A percentile compares a stretch with the other conserved stretches of the same genome.
phyloP scores from a whole-genome alignment of 257 asterid genomes.

The Lycium barbarum region DNA sequence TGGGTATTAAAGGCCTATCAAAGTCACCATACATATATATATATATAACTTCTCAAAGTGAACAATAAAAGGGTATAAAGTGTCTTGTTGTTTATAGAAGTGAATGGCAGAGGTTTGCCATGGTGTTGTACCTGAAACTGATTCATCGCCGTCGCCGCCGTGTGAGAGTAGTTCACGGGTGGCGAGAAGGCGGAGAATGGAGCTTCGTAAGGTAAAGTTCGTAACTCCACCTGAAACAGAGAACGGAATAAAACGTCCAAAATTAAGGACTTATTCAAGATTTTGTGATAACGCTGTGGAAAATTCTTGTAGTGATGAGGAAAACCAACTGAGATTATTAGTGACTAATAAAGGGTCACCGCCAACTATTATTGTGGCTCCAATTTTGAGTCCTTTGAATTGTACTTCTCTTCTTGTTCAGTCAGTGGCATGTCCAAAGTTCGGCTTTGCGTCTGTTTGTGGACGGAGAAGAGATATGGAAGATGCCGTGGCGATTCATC shows the following conservation, averaged over 20 bases:
- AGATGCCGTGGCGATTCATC: conserved; percentile 73
- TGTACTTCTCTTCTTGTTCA: background rate
- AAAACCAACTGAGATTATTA: background rate
- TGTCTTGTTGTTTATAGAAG: background rate
- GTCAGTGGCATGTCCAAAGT: conserved; percentile 44
- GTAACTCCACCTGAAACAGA: background rate
- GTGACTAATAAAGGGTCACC: background rate
- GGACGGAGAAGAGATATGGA: conserved; percentile 86
- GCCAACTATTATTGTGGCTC: conserved; percentile 30
- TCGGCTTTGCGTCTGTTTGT: conserved; percentile 65
- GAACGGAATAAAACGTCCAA: conserved; percentile 45
- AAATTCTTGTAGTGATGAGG: conserved; percentile 15
- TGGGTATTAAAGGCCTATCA: background rate
- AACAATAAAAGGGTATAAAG: background rate
- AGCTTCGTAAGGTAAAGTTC: conserved; percentile 47
- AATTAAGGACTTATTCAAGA: conserved; percentile 37
- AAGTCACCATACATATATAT: too few relatives aligned
- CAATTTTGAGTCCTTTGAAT: conserved; percentile 28
- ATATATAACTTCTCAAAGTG: background rate
- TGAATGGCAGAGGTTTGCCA: conserved; percentile 73
- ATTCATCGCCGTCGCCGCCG: conserved; percentile 41
- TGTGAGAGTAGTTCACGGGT: conserved; percentile 46
- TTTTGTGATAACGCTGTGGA: conserved; percentile 41
- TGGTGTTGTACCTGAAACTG: conserved; percentile 50
- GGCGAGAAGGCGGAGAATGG: conserved; percentile 64